These are phyloP conservation scores for Aspergillus brunneoviolaceus DNA, from an alignment of 2,329 filamentous ascomycete species.

Conservation along the genomic window DNA sequence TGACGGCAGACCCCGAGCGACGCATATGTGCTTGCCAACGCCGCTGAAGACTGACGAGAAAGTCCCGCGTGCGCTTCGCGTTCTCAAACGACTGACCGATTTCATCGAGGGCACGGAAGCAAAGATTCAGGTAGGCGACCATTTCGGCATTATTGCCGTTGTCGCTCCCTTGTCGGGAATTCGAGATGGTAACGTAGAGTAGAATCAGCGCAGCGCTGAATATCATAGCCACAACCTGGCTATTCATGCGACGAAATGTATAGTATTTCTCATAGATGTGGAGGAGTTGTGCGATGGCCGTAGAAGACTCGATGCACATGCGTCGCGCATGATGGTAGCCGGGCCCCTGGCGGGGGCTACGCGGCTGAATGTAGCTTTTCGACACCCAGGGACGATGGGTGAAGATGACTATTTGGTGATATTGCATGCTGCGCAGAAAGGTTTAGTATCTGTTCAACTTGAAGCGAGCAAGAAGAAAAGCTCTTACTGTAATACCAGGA, in stretches of 20 bases:
- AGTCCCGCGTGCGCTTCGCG: constrained; percentile 39
- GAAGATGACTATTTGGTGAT: constrained; percentile 37
- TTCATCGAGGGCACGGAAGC: constrained; percentile 44
- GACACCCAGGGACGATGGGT: constrained; percentile 40
- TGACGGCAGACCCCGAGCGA: constrained; percentile 14
- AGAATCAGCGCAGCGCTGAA: constrained; percentile 44
- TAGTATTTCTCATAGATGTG: constrained; percentile 43
- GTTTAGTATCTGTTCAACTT: neutral
- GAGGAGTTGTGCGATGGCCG: constrained; percentile 39
- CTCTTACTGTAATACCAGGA: constrained; percentile 43
- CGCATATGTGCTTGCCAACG: constrained; percentile 30
- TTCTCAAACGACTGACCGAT: constrained; percentile 41
- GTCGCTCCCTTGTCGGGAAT: constrained; percentile 25
- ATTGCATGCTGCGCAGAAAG: constrained; percentile 29
- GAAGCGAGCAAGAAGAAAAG: neutral
- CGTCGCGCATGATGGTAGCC: constrained; percentile 44
- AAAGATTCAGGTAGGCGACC: constrained; percentile 38
- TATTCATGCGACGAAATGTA: constrained; percentile 43
- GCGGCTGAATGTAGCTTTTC: constrained; percentile 29
- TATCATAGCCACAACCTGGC: constrained; percentile 43
- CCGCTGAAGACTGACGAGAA: constrained; percentile 36
- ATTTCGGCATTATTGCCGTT: constrained; percentile 28
- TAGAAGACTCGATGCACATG: constrained; percentile 44
- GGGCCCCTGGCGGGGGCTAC: constrained; percentile 38
- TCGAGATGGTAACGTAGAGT: constrained; percentile 36